Conservation (phyloP, 352 stramenopile species). For the Blastocystis sp. region DNA sequence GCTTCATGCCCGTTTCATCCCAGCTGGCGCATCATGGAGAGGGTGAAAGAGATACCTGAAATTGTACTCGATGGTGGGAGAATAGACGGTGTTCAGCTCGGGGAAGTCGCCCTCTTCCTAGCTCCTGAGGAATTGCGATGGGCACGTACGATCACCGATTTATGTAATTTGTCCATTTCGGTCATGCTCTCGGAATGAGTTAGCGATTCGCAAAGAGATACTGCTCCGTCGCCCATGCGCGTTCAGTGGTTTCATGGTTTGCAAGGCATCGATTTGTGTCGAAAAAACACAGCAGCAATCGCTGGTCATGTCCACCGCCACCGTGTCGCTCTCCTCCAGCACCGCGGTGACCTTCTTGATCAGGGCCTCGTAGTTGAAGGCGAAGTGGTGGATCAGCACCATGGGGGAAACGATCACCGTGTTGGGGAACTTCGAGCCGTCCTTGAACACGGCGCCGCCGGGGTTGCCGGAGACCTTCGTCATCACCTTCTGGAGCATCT, state of each 20-base stretch:
- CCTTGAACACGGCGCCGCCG: not conserved
- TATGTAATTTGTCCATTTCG: not conserved
- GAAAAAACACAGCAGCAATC: not conserved
- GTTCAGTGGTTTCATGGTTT: not conserved
- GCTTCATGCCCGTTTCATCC: conserved; percentile 66
- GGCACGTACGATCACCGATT: not conserved
- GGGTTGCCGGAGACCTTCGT: not conserved
- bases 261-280: not conserved
- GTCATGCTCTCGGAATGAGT: not conserved
- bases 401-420: conserved; percentile 30
- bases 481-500: not conserved
- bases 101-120: conserved; percentile 35
- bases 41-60: conserved; percentile 32
- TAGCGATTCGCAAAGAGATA: not conserved
- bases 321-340: not conserved
- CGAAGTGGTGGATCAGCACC: conserved; percentile 59
- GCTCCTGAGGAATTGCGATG: not conserved
- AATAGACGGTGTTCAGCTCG: not conserved
- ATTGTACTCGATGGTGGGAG: conserved; percentile 67
- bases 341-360: conserved; percentile 2
- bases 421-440: conserved; percentile 41
- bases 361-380: conserved; percentile 54
- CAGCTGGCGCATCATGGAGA: conserved; percentile 25
- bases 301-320: not conserved
- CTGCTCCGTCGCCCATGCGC: not conserved